These are phyloP conservation scores for Cystofilobasidium bisporidii DNA, from an alignment of 768 basidiomycete genomes.

Conservation along the genomic window DNA sequence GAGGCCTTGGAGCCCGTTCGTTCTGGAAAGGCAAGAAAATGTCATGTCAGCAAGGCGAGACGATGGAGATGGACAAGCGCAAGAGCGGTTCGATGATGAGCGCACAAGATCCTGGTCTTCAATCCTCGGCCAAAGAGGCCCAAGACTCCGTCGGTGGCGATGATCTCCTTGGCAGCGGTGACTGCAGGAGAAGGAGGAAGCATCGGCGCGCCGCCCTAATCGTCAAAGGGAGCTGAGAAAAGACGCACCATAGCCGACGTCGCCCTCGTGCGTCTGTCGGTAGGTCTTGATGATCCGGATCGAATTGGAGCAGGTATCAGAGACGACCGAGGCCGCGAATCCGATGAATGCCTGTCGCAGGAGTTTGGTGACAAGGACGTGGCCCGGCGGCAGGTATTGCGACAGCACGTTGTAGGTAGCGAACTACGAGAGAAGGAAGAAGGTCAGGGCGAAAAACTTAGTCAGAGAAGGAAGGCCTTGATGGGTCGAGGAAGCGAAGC, in stretches of 20 bases:
- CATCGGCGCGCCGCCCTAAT: neutral
- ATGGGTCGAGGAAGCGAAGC: neutral
- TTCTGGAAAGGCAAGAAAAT: conserved; percentile 31
- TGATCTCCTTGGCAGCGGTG: conserved; percentile 65
- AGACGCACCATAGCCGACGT: conserved; percentile 58
- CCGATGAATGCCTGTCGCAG: conserved; percentile 80
- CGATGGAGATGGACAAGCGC: neutral
- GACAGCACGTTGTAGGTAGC: conserved; percentile 67
- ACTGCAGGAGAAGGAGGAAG: conserved; percentile 30
- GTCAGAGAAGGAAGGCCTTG: neutral
- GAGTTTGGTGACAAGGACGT: conserved; percentile 52
- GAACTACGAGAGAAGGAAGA: conserved; percentile 41
- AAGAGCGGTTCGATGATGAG: too few species aligned
- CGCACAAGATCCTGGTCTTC: conserved; percentile 45
- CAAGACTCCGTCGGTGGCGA: conserved; percentile 61
- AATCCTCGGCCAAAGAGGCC: conserved; percentile 83
- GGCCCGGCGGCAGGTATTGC: conserved; percentile 51
- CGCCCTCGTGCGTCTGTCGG: conserved; percentile 74
- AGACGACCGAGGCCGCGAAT: conserved; percentile 72
- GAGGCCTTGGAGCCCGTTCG: conserved; percentile 83
- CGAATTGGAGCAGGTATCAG: conserved; percentile 79
- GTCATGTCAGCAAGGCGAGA: too few species aligned
- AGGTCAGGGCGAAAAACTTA: neutral
- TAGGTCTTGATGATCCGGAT: conserved; percentile 92
- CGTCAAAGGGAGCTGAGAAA: neutral